Evolutionary conservation across 2,329 filamentous ascomycete genomes (phyloP).

Genomic region (Elsinoe necatrix): DNA sequence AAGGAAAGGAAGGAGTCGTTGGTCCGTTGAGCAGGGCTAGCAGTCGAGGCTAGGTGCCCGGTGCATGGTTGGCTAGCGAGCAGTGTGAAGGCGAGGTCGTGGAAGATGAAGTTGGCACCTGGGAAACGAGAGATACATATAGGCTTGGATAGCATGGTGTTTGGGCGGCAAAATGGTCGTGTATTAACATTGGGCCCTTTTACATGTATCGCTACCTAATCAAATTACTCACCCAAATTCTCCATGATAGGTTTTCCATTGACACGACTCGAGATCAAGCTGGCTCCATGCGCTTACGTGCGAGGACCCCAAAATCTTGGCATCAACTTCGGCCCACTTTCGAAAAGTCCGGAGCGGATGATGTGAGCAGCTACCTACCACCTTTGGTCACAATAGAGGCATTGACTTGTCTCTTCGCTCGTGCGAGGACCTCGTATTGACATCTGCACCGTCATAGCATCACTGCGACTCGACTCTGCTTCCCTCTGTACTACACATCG

Average conservation of each 20-base stretch:
- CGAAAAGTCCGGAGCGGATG: conserved; percentile 7
- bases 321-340: conserved; percentile 10
- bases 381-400: neutral
- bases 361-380: neutral
- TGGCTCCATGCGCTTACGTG: neutral
- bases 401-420: conserved; percentile 8
- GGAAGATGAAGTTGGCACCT: neutral
- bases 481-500: neutral
- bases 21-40: neutral
- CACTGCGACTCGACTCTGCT: neutral
- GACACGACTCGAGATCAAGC: no score
- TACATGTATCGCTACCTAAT: neutral
- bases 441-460: neutral
- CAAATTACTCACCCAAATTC: neutral
- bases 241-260: no score
- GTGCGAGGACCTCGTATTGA: no score
- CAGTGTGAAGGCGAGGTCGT: neutral
- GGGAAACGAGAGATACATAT: conserved; percentile 4
- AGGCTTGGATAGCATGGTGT: conserved; percentile 5
- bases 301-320: conserved; percentile 10
- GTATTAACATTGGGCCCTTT: neutral
- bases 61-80: neutral
- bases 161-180: neutral
- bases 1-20: conserved; percentile 19
- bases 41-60: neutral